phyloP scores from a whole-genome alignment of 768 basidiomycete species.

The Auricularia cornea region DNA sequence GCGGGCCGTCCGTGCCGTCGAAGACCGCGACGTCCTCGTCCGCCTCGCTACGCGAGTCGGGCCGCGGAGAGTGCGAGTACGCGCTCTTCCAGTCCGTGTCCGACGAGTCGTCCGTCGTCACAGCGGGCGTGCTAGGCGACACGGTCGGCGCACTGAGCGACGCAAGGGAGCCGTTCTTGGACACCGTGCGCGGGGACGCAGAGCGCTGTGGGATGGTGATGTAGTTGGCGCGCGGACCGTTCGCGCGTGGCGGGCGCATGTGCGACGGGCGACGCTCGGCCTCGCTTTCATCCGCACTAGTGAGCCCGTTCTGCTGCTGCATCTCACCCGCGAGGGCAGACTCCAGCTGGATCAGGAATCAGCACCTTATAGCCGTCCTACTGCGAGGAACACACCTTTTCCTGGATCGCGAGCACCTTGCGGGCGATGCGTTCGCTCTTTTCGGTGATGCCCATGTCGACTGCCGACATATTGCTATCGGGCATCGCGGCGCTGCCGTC shows the following conservation, averaged over 20 bases:
- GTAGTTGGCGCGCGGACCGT: conserved; percentile 23
- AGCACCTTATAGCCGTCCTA: conserved; percentile 1
- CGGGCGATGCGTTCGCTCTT: conserved; percentile 83
- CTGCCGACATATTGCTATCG: conserved; percentile 78
- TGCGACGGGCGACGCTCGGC: conserved; percentile 24
- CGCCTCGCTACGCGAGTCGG: conserved; percentile 47
- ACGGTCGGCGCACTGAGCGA: conserved; percentile 21
- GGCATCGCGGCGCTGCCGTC: conserved; percentile 59
- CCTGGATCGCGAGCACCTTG: conserved; percentile 83
- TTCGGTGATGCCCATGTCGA: conserved; percentile 75
- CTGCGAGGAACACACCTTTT: conserved; percentile 57
- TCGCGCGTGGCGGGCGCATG: conserved; percentile 1
- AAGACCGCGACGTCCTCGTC: conserved; percentile 12
- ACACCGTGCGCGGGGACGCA: conserved; percentile 19
- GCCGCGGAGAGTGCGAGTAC: conserved; percentile 66
- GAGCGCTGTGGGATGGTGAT: conserved; percentile 13
- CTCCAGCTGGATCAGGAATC: conserved; percentile 48
- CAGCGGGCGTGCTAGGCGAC: conserved; percentile 17
- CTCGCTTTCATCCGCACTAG: conserved; percentile 5
- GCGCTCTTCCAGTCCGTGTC: conserved; percentile 86
- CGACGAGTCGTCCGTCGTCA: conserved; percentile 52
- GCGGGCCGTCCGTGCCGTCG: conserved; percentile 14
- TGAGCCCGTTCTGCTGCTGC: conserved; percentile 1
- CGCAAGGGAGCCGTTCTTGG: conserved; percentile 27
- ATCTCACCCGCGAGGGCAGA: conserved; percentile 55